Evolutionary conservation across 2,329 filamentous ascomycete species (phyloP), one percentile per base, ranked within the genome.

Genomic region (Beauveria rudraprayagi): DNA sequence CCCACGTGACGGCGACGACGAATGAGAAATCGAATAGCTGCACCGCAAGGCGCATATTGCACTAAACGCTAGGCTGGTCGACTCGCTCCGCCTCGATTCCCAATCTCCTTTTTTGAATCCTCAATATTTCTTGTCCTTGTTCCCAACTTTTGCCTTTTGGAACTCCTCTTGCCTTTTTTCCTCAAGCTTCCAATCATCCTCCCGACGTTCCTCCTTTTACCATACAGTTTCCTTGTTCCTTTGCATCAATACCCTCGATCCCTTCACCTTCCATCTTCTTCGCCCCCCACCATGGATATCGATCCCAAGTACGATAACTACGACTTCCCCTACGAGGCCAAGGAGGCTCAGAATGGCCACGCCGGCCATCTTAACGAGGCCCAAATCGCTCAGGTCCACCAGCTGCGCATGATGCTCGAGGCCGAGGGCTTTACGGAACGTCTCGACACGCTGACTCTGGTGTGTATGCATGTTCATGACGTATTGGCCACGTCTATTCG

Each of bases 251-350:
- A 60, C 56, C 28, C 52, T 61, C 52, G 22, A 43, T 37, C 46
- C 16, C n/a, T 37, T 47, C 52, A 19, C 37, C 64, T 59, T 59
- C 43, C 46, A 24, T 44, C 60, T 56, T 30, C 61, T 62, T 63
- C 65, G 28, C 34, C 40, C 60, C 63, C 61, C 70, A 73, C 72
- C 70, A 79, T 85, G 77, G 78, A 84, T 73, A 73, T 91, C 69
- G 87, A 96, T 76, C 83, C 90, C 74, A 97, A 96, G 79, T 96
- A 97, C 81, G 94, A 97, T 79, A 76, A 95, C 80, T 97, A 94
- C 77, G 92, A 97, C 77, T 97, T 85, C 80, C 94, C 94, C 65
- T 91, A 87, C 66, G 88, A 84, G 65, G 85, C 91, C 52, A 84
- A 89, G 60, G 84, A 85, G 67, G 74, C 82, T 52, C 84, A 87